These are phyloP conservation scores for Volvox africanus DNA, from an alignment of 139 green algal species.

Conservation along the genomic window DNA sequence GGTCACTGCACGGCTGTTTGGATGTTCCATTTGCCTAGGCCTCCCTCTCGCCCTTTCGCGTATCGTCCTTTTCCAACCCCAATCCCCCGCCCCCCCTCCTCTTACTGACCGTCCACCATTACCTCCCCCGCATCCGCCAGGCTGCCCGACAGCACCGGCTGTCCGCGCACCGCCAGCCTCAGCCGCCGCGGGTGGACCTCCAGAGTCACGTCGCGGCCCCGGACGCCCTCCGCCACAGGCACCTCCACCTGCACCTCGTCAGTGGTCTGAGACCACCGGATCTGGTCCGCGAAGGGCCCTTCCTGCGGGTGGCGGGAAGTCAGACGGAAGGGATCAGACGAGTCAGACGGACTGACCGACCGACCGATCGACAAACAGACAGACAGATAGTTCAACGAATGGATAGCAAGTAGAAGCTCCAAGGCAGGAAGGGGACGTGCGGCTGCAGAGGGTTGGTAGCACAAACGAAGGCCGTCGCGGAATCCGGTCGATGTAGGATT, in stretches of 20 bases:
- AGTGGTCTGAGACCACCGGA: conserved; percentile 54
- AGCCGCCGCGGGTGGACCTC: conserved; percentile 55
- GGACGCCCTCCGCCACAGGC: conserved; percentile 53
- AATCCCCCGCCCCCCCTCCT: background rate
- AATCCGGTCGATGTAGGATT: too few relatives aligned
- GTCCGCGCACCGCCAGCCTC: conserved; percentile 19
- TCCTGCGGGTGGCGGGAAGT: background rate
- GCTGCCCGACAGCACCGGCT: conserved; percentile 49
- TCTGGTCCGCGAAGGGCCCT: background rate
- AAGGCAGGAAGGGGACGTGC: too few relatives aligned
- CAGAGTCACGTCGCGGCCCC: conserved; percentile 26
- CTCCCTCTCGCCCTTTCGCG: too few relatives aligned
- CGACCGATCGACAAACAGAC: too few relatives aligned
- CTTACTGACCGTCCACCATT: conserved; percentile 25
- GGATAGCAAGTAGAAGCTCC: too few relatives aligned
- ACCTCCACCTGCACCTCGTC: conserved; percentile 63
- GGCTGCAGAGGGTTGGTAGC: too few relatives aligned
- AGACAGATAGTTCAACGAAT: too few relatives aligned
- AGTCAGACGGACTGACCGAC: too few relatives aligned
- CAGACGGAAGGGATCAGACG: too few relatives aligned
- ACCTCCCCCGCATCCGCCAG: conserved; percentile 48
- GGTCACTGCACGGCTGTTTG: too few relatives aligned
- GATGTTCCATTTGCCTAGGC: too few relatives aligned
- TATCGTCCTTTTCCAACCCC: background rate
- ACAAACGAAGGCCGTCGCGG: too few relatives aligned